Evolutionary conservation across 1,139 yeast genomes (phyloP).

Genomic region (Blastobotrys persicus): DNA sequence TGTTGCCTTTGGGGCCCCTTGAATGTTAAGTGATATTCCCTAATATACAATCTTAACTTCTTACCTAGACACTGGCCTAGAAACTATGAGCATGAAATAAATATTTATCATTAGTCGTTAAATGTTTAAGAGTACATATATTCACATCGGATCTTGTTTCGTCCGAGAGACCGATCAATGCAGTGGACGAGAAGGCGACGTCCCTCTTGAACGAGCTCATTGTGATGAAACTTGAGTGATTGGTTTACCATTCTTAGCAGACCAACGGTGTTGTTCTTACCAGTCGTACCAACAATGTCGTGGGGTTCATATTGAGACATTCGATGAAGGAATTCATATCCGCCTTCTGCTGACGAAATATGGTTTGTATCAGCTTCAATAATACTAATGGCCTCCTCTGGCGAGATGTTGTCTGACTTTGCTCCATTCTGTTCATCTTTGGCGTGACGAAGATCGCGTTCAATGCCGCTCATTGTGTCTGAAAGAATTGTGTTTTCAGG

Average conservation of each 20-base stretch:
- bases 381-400: conserved; percentile 20
- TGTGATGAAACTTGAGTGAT: conserved; percentile 29
- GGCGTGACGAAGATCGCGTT: conserved; percentile 13
- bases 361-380: conserved; percentile 17
- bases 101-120: not conserved
- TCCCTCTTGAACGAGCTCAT: conserved; percentile 36
- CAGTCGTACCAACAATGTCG: conserved; percentile 23
- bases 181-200: conserved; percentile 34
- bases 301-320: conserved; percentile 25
- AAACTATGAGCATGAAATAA: no score
- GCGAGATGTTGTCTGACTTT: conserved; percentile 7
- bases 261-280: conserved; percentile 35
- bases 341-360: conserved; percentile 26
- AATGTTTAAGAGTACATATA: conserved; percentile 24
- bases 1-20: no score
- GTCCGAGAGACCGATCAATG: conserved; percentile 36
- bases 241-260: conserved; percentile 33
- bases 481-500: conserved; percentile 45
- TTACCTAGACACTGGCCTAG: no score
- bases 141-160: conserved; percentile 27
- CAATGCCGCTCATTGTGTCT: conserved; percentile 16
- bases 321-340: conserved; percentile 28
- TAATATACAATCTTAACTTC: no score
- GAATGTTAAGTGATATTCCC: no score
- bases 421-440: not conserved